Conservation (phyloP, 202 grass and related monocot genomes). For the Cymbopogon flexuosus region DNA sequence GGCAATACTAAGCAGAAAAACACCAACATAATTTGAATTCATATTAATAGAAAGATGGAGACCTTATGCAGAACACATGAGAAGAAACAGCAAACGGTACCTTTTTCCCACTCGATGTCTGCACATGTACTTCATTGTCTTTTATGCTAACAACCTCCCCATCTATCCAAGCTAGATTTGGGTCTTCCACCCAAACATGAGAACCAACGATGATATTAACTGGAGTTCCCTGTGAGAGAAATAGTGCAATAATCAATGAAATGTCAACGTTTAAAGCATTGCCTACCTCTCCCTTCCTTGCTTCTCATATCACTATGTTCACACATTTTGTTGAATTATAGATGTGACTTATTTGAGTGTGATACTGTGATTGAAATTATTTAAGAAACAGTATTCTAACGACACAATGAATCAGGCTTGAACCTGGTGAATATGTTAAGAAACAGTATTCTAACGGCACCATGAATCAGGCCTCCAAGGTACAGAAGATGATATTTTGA, state of each 20-base stretch:
- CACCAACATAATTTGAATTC: conserved; percentile 19
- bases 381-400: not conserved
- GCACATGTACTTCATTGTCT: conserved; percentile 74
- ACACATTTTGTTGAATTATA: conserved; percentile 26
- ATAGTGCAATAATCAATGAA: conserved; percentile 29
- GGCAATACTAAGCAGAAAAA: conserved; percentile 23
- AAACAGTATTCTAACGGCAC: no score
- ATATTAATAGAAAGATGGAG: conserved; percentile 12
- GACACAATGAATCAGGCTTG: not conserved
- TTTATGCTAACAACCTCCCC: conserved; percentile 84
- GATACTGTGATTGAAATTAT: not conserved
- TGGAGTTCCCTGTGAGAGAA: conserved; percentile 51
- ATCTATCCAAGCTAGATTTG: conserved; percentile 79
- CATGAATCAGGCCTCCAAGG: not conserved
- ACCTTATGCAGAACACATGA: conserved; percentile 16
- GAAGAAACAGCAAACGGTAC: conserved; percentile 34
- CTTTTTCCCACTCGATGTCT: conserved; percentile 72
- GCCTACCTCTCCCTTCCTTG: not conserved
- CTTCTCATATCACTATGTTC: not conserved
- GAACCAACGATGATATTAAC: conserved; percentile 84
- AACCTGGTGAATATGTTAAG: not conserved
- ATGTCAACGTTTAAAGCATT: conserved; percentile 37
- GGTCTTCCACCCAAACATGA: conserved; percentile 89
- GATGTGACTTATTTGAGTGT: not conserved
- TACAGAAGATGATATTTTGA: not conserved